Base-by-base conservation (phyloP, 345 rosid species). In the Dipteronia dyeriana region DNA sequence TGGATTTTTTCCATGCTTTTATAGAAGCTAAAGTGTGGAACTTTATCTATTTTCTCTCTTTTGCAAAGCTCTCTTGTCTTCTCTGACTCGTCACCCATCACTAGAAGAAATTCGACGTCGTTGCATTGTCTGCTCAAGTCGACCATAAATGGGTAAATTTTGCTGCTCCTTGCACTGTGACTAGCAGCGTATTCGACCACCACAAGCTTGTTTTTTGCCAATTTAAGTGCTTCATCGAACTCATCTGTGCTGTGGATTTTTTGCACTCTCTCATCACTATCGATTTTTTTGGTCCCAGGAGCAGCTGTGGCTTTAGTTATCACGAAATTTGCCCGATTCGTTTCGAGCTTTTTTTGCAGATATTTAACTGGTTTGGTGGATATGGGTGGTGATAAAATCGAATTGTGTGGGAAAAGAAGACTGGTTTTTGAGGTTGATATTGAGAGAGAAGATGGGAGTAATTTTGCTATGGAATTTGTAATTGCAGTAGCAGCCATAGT, bases 1-100 rank as follows among this genome's bases (percentile, higher is more conserved):
- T 95, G 99, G 53, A 95, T 87, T 79, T 90, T 91, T 78, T 93
- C 98, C 94, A 85, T 86, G 86, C 83, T 83, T 77, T 95, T 92
- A 87, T 93, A 93, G 86, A 95, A 95, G 84, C 88, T 91, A 73
- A 95, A 95, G 87, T 93, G 98, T 1, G 98, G 98, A 56, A 91
- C 96, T 71, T 90, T 84, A 2, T 87, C 84, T 25, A 95, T 86
- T 22, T 90, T 92, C 83, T 95, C 99, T 75, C 99, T 82, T 64
- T 78, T 47, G 84, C 97, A 95, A 6, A 95, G 94, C 39, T 86
- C 90, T 68, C 80, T 82, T 0, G 96, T 93, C 68, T 86, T 84
- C 29, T 95, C 97, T 23, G 98, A 95, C 66, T 95, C 98, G 59
- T 95, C 99, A 29, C 92, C 96, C 90, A 91, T 88, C 19, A 95